Evolutionary conservation across 2,329 filamentous ascomycete species (phyloP), one percentile per base, ranked within the genome.

Genomic region (Aquanectria penicillioides): DNA sequence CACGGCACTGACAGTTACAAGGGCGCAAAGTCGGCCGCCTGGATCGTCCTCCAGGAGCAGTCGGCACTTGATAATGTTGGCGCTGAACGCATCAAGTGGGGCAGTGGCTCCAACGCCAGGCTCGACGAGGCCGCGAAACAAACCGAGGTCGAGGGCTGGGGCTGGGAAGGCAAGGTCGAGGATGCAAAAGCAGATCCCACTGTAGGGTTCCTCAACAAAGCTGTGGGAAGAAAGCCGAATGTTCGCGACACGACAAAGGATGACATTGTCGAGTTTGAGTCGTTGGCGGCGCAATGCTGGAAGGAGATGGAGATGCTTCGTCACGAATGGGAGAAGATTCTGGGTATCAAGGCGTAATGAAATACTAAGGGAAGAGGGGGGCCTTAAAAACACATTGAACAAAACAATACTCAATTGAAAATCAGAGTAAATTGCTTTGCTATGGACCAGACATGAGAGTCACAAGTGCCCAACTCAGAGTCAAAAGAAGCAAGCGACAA

Each of bases 101-200:
- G 94, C 3, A 91, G 90, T 25, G 85, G 86, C n/a, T 84, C 84
- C 8, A 84, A 89, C 63, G 74, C 83, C 10, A 74, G 77, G 52
- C 88, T 89, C 0, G 77, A 81, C 17, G 83, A 85, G 58, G 79
- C 83, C 33, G 86, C 92, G 5, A 90, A 89, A 75, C 86, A 87
- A 69, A 96, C 93, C 1, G 92, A 97, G 74, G 89, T 97, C 3
- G 88, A 92, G 37, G 92, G 93, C 7, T 97, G 94, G 93, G 94
- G 93, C 0, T 89, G 88, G 75, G 80, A 86, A 63, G 88, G 90
- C 53, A 78, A 75, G 9, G 78, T 82, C n/a, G 81, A 82, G 62
- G 78, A 80, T 31, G 76, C 78, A 46, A 73, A 76, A 31, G 77
- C 75, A 3, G 85, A 83, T 70, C 68, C 67, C 0, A 75, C 79